Conservation (phyloP, 192 early-diverging fungal genomes). For the Coemansia sp. region DNA sequence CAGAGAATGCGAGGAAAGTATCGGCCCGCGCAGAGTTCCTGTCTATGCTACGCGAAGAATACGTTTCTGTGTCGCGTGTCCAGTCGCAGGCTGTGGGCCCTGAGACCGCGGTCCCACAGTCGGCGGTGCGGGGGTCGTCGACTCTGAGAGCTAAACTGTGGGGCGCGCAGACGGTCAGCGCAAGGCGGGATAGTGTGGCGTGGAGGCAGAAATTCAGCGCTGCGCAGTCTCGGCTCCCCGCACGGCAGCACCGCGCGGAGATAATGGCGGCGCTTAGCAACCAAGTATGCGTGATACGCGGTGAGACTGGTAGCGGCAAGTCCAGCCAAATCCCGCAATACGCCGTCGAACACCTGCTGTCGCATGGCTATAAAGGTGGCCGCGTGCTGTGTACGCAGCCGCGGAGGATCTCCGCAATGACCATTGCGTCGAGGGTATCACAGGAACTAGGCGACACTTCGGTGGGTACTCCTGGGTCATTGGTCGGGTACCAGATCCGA, state of each 20-base stretch:
- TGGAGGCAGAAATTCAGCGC: slow-evolving; percentile 12
- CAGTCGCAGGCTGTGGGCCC: background rate
- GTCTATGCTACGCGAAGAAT: slow-evolving; percentile 12
- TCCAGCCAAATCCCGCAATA: slow-evolving; percentile 86
- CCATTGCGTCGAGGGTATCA: slow-evolving; percentile 63
- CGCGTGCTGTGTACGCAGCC: slow-evolving; percentile 88
- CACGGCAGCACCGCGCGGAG: slow-evolving; percentile 5
- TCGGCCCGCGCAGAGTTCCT: slow-evolving; percentile 16
- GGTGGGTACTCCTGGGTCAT: slow-evolving; percentile 14
- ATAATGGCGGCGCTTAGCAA: slow-evolving; percentile 14
- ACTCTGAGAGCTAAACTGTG: slow-evolving; percentile 9
- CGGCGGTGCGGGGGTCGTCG: background rate
- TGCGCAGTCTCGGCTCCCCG: slow-evolving; percentile 24
- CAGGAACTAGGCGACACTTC: slow-evolving; percentile 56
- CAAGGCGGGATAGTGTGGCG: background rate
- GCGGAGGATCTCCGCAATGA: slow-evolving; percentile 72
- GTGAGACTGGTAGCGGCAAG: slow-evolving; percentile 55
- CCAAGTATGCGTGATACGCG: slow-evolving; percentile 39
- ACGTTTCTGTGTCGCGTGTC: background rate
- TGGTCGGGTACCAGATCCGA: slow-evolving; percentile 63
- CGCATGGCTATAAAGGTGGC: slow-evolving; percentile 24
- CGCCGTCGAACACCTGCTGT: slow-evolving; percentile 68
- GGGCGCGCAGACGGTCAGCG: slow-evolving; percentile 2
- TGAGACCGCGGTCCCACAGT: background rate
- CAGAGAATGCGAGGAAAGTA: background rate